Evolutionary conservation across 805 yeast species (phyloP), one percentile per base, ranked within the genome.

Genomic region (Blastobotrys peoriensis): DNA sequence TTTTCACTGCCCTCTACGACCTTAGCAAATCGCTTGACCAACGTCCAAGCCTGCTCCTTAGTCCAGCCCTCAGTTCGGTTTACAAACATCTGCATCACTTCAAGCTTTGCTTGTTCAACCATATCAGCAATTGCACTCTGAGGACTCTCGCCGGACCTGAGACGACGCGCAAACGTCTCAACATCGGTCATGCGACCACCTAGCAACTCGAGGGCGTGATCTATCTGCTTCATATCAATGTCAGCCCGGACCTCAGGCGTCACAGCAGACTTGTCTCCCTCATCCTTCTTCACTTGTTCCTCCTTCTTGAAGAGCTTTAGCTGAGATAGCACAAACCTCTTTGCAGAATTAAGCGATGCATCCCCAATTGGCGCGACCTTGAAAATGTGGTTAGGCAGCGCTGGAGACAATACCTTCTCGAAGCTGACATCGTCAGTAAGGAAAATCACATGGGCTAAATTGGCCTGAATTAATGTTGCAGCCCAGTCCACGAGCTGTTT

Each of bases 181-280:
- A 93, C 70, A 62, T 93, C 98, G 37, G 88, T 71, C 89, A 91
- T 84, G 50, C 98, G 78, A 34, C 98, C 98, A 17, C 98, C 98
- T 21, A 93, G 65, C 9, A 95, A 94, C 21, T 68, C 77, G 27
- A 89, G 65, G 25, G 81, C 74, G 3, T 66, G 63, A 19, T 77
- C 81, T 19, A 88, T 69, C 6, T 70, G 71, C 1, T 58, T 49
- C 5, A 49, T 40, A 3, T 33, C 38, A 33, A 36, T 28, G 5
- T 33, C 39, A 10, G 34, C 38, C 13, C 22, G 35, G 13, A 36
- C 44, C 3, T 45, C 30, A 2, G 56, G 21, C 4, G 28, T 13
- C n/a, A 44, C 43, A n/a, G 35, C 48, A 13, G 46, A 37, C 50
- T n/a, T 36, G 30, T 43, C 18, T 2, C 20, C 28, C 9, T 44